phyloP scores from a whole-genome alignment of 73 alveolate species.

The Symbiodinium pilosum region DNA sequence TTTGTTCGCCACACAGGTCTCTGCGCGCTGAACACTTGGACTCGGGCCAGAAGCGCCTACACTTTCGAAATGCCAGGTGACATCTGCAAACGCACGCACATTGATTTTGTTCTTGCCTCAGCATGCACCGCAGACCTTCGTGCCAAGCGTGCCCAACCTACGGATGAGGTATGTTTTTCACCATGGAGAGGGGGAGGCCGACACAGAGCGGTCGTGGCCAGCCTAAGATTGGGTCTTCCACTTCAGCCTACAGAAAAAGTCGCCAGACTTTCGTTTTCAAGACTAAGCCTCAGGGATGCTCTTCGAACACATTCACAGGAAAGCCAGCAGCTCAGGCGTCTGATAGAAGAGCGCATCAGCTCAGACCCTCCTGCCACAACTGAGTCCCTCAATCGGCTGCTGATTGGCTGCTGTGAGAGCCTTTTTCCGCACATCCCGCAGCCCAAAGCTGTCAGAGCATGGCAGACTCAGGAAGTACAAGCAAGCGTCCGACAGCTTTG shows the following conservation, averaged over 20 bases:
- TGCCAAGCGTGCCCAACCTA: background rate
- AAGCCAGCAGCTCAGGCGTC: no score
- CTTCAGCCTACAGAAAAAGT: background rate
- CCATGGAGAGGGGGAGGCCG: background rate
- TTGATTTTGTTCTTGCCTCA: background rate
- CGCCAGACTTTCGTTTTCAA: background rate
- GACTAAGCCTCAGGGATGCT: background rate
- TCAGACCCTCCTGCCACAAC: background rate
- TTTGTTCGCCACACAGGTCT: background rate
- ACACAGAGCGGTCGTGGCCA: no score
- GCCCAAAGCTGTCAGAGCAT: background rate
- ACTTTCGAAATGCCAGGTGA: background rate
- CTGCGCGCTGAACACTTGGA: background rate
- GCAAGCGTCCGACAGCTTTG: background rate
- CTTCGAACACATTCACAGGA: background rate
- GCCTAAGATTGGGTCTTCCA: background rate
- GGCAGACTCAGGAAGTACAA: background rate
- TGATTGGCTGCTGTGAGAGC: background rate
- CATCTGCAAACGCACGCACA: background rate
- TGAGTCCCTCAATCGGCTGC: background rate
- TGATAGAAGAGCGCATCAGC: no score
- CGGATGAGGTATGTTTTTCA: background rate
- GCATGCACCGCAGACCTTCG: background rate
- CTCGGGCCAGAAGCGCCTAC: background rate
- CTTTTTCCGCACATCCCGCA: background rate